Base-by-base conservation (phyloP, 306 rosid genomes). In the Quercus berberidifolia region DNA sequence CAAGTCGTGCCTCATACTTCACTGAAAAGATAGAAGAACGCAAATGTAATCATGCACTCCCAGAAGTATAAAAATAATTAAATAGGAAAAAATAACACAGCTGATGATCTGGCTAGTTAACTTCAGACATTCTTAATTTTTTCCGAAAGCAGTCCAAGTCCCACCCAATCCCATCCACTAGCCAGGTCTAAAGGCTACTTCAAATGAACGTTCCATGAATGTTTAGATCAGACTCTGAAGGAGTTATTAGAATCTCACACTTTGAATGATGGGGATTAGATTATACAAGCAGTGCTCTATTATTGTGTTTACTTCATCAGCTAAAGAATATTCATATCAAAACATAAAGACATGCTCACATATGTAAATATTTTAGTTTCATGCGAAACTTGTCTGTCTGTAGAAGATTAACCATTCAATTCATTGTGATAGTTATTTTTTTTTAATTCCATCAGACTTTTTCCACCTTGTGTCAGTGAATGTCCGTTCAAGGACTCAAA, bases 1-100 rank as follows among this genome's bases (percentile, higher is more conserved):
- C 88, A 55, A 81, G 85, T 65, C 64, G 82, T 73, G 86, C 87
- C 81, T 91, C 86, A 74, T 80, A 89, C 83, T 89, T 88, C 41
- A 91, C 93, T 91, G 78, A 12, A 78, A 49, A 73, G 14, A 31
- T 58, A 58, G 35, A 58, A 3, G 25, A 58, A 20, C 4, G 14
- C 33, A 9, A 26, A 11, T 33, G 25, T 18, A 31, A 31, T 67
- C 51, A 33, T 1, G 51, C 67, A 11, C 67, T 60, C 26, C 33
- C 54, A 49, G 17, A 49, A 49, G 25, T 23, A 1, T 60, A 14
- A 60, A 23, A 60, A 60, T 60, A 25, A 60, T 13, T 7, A 41
- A 41, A 41, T 60, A 10, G 33, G 6, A 60, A 60, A 10, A 21
- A 60, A 10, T 30, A 60, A 60, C 33, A 25, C 33, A 23, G 33